Evolutionary conservation across 2,329 filamentous ascomycete species (phyloP), one percentile per base, ranked within the genome.

Genomic region (Paracoccidioides brasiliensis): DNA sequence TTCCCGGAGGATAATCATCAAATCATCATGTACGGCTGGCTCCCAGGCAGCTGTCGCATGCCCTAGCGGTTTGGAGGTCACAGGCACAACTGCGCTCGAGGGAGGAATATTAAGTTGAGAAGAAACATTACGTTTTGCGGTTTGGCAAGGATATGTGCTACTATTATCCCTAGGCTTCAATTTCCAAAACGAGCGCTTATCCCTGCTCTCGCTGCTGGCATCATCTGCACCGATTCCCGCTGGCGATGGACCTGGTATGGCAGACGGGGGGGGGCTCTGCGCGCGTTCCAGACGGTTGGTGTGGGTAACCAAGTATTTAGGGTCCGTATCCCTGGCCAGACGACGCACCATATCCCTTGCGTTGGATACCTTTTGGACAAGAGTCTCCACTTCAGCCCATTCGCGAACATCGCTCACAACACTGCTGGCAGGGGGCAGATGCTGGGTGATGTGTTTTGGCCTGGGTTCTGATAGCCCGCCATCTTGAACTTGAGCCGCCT

Each of bases 151-250:
- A 22, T 22, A 22, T 22, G 57, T 32, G 64, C 64, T 64, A 33
- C 67, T 70, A 28, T 72, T 73, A 44, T 68, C 72, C 63, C 83
- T 90, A 0, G 84, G 76, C 71, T 95, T 96, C 50, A 91, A 83
- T 69, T 90, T 95, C 93, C 93, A 98, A 66, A 98, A 97, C 0
- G 88, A 77, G 57, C 82, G 80, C 67, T 78, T 88, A 54, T 89
- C 83, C 8, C 62, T 69, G 57, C 64, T 62, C 15, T 66, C 67
- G 33, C 65, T 64, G 33, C 65, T 64, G 41, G 66, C 64, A 49
- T 74, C 72, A 8, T 67, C 69, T 10, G 42, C 22, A 32, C 49
- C 42, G 33, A 37, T 52, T 4, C 57, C 58, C 22, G 66, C 65
- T n/a, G 64, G 60, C 32, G 73, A 70, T 2, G 64, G 62, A 35